phyloP scores from a whole-genome alignment of 2,329 filamentous ascomycete genomes.

The Fusarium fracticaudum region DNA sequence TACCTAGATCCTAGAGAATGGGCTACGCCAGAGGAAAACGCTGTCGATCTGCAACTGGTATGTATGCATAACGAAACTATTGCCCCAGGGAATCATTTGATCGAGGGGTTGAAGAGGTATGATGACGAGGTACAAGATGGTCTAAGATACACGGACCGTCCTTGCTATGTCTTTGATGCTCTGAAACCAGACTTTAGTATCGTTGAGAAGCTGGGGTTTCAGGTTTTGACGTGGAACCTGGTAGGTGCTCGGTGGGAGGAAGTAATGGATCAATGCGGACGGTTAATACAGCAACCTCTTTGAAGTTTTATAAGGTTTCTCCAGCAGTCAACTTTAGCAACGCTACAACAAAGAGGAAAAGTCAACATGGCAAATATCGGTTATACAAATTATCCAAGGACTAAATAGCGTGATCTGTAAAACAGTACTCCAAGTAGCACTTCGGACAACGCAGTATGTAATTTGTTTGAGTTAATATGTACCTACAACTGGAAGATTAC shows the following conservation, averaged over 20 bases:
- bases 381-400: not conserved
- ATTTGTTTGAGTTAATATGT: not conserved
- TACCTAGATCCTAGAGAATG: not conserved
- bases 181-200: not conserved
- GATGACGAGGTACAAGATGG: not conserved
- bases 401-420: not conserved
- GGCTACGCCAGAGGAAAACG: not conserved
- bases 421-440: not conserved
- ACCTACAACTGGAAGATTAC: not conserved
- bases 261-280: not conserved
- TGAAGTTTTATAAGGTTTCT: not conserved
- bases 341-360: rapidly evolving
- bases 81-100: not conserved
- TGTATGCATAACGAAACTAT: not conserved
- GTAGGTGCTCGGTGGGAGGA: not conserved
- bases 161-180: not conserved
- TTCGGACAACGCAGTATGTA: not conserved
- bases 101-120: not conserved
- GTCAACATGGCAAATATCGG: rapidly evolving
- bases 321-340: rapidly evolving
- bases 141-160: not conserved
- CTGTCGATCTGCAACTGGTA: not conserved
- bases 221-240: not conserved
- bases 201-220: not conserved
- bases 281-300: not conserved